Conservation (phyloP, 495 filamentous ascomycete species). For the Trichoderma virens region DNA sequence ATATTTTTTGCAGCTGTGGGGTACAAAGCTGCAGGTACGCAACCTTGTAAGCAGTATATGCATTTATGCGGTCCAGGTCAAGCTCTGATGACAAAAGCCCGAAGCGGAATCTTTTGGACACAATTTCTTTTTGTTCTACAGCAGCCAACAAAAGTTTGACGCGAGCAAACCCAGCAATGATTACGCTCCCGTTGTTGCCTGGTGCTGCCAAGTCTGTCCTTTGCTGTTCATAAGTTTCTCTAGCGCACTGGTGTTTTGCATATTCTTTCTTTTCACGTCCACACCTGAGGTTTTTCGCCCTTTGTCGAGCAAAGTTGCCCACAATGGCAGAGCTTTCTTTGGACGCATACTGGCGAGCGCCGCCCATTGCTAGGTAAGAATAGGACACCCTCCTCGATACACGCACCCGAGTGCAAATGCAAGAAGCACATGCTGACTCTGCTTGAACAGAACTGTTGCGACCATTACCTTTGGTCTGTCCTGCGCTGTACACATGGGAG, state of each 20-base stretch:
- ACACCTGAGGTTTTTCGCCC: background rate
- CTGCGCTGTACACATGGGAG: constrained; percentile 48
- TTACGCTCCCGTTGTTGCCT: constrained; percentile 8
- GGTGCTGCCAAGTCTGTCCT: constrained; percentile 4
- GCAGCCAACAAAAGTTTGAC: background rate
- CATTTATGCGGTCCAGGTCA: background rate
- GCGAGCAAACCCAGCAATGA: constrained; percentile 3
- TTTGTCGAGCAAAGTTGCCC: background rate
- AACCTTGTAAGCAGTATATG: background rate
- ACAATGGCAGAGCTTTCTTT: constrained; percentile 23
- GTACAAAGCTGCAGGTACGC: background rate
- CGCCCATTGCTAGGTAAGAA: constrained; percentile 61
- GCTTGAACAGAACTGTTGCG: constrained; percentile 55
- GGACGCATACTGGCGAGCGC: constrained; percentile 64
- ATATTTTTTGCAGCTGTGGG: background rate
- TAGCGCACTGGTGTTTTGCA: background rate
- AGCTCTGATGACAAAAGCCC: constrained; percentile 6
- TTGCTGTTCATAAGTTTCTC: background rate
- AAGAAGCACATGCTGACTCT: constrained; percentile 10
- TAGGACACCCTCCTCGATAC: background rate
- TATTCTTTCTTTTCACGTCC: background rate
- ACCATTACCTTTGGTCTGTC: constrained; percentile 59
- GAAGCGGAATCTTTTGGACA: background rate
- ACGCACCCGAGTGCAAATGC: background rate
- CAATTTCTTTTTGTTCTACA: background rate